Evolutionary conservation across 2,329 filamentous ascomycete genomes (phyloP), one percentile per base, ranked within the genome.

Genomic region (Neofusicoccum parvum): DNA sequence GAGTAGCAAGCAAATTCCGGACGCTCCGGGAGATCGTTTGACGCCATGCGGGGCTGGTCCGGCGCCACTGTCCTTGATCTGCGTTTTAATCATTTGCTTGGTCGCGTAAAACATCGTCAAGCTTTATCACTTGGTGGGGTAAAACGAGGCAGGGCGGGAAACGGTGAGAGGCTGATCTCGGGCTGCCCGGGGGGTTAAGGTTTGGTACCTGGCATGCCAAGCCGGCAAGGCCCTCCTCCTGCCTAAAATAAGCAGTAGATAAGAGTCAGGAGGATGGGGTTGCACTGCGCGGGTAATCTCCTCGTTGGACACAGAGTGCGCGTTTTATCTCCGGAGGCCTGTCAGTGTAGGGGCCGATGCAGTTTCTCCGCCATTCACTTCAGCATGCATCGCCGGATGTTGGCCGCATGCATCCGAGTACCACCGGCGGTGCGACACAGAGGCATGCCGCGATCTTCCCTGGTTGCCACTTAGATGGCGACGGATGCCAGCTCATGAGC

Each of bases 181-280:
- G 53, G 11, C 6, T 14, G 17, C 11, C 20, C 14, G 37, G 20
- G 39, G 15, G 39, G 27, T 45, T 46, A 36, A 20, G 54, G 23
- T 51, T 5, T 51, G 41, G 54, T 45, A 45, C 54, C 54, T 59
- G 14, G 39, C 39, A 59, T 14, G 54, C 39, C 54, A 46, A 59
- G 54, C 41, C 54, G 41, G 41, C 9, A n/a, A 5, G 17, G 12
- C 11, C 32, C 39, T 45, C 23, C 41, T 46, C 41, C 54, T 59
- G 36, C 20, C 54, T 36, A 46, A 46, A 56, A 43, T 23, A 56
- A 59, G 39, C 27, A 45, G 20, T 32, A 12, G 2, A 14, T 12
- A 6, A 20, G 39, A 59, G 54, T 36, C 54, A 36, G 37, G 12
- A 41, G 34, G 7, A 15, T 9, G 27, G 27, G 41, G 5, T 36